These are phyloP conservation scores for Leccinellum rugosiceps DNA, from an alignment of 768 basidiomycete genomes.

Conservation along the genomic window DNA sequence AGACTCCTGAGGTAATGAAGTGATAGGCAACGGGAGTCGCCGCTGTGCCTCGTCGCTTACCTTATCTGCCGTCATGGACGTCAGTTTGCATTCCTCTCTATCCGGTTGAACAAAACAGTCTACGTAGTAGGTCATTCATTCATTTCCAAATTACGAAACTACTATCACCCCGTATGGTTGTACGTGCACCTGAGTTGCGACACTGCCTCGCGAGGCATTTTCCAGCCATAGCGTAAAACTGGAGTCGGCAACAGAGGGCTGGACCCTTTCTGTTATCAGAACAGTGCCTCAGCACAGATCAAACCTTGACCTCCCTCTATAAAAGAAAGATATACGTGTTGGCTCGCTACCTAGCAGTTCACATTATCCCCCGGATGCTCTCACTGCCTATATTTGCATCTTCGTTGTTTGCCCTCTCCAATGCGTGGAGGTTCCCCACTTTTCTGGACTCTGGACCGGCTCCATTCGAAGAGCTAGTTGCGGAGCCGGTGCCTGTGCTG, in stretches of 20 bases:
- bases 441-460: background rate
- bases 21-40: background rate
- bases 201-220: background rate
- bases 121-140: too few relatives aligned
- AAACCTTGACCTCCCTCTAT: background rate
- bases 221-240: background rate
- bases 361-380: background rate
- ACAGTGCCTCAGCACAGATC: background rate
- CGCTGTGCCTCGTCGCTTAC: background rate
- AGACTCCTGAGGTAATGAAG: background rate
- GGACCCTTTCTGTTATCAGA: background rate
- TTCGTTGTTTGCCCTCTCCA: conserved; percentile 3
- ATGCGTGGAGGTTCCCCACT: background rate
- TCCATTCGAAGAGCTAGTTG: background rate
- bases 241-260: background rate
- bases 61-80: background rate
- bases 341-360: too few relatives aligned
- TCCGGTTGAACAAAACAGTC: too few relatives aligned
- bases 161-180: too few relatives aligned
- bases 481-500: background rate
- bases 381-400: conserved; percentile 5
- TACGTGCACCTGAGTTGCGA: background rate
- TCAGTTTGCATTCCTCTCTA: background rate
- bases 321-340: background rate
- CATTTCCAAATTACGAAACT: background rate